Conservation (phyloP, 257 asterid species). For the Thymus quinquecostatus region DNA sequence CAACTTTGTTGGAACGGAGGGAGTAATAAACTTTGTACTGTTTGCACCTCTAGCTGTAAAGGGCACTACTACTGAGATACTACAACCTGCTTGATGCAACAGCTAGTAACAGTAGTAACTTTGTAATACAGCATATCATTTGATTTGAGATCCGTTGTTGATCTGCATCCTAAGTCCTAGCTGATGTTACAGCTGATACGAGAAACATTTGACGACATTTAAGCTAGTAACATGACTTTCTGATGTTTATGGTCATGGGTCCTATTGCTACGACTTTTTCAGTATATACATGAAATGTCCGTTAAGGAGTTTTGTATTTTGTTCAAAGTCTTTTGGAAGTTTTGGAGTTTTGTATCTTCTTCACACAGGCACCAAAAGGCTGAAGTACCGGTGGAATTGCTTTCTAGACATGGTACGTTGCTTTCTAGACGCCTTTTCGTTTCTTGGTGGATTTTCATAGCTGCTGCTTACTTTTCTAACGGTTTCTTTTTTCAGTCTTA, state of each 20-base stretch:
- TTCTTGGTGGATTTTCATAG: neutral
- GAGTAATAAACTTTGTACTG: too few species aligned
- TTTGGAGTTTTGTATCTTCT: neutral
- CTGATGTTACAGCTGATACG: neutral
- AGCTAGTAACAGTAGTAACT: neutral
- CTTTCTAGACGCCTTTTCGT: neutral
- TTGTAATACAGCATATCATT: neutral
- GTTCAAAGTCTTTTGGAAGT: constrained; percentile 13
- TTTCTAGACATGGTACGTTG: neutral
- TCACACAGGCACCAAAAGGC: constrained; percentile 1
- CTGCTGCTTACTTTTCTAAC: neutral
- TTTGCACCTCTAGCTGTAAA: neutral
- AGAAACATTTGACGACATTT: neutral
- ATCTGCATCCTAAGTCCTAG: neutral
- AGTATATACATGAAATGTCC: constrained; percentile 17
- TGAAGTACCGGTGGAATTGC: neutral
- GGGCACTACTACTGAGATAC: too few species aligned
- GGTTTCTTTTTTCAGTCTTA: neutral
- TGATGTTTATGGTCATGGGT: constrained; percentile 5
- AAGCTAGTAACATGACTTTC: neutral
- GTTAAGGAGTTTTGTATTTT: neutral
- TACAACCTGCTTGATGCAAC: neutral
- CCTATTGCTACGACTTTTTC: neutral
- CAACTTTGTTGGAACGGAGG: too few species aligned
- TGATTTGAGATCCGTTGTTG: neutral